Evolutionary conservation across 441 rosid species (phyloP), one percentile per base, ranked within the genome.

Genomic region (Flueggea neowawraea): DNA sequence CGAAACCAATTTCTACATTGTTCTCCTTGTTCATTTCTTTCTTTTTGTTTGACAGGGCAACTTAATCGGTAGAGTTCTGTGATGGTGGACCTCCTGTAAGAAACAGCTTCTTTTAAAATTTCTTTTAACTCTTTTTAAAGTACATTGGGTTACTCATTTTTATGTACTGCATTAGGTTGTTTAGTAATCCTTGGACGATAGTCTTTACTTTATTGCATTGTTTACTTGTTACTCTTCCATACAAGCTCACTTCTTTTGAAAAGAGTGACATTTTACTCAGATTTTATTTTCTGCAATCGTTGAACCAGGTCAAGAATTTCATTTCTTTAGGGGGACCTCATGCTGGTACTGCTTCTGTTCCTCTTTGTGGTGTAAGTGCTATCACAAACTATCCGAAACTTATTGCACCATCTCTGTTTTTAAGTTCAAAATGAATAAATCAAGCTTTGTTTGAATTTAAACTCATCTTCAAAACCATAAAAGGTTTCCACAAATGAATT

Each of bases 281-380:
- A 47, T 10, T 47, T 14, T 14, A 1, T 47, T 47, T 10, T 47
- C 12, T 14, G 5, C n/a, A 12, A 9, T 47, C 50, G 14, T 47
- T 14, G 14, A 47, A 14, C 13, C 83, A 89, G 86, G 90, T 94
- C 43, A 76, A 73, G 73, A 94, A 89, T 76, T 89, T 74, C 72
- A 66, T 91, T 70, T 91, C 95, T 36, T 73, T 89, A 54, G 99
- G 75, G 53, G 99, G 99, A 65, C 99, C 96, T 58, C 97, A 91
- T 80, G 96, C 96, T 68, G 97, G 99, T 16, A 81, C 89, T 58
- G 92, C 97, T 57, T 84, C 96, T 67, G 79, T 91, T 70, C 96
- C 99, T 75, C 76, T 81, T 57, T 91, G 96, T 62, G 85, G 88
- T 68, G 96, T 89, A 82, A 82, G 94, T 64, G 50, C 57, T 32